These are phyloP conservation scores for Dichotomopilus funicola DNA, from an alignment of 2,329 filamentous ascomycete genomes.

Conservation along the genomic window DNA sequence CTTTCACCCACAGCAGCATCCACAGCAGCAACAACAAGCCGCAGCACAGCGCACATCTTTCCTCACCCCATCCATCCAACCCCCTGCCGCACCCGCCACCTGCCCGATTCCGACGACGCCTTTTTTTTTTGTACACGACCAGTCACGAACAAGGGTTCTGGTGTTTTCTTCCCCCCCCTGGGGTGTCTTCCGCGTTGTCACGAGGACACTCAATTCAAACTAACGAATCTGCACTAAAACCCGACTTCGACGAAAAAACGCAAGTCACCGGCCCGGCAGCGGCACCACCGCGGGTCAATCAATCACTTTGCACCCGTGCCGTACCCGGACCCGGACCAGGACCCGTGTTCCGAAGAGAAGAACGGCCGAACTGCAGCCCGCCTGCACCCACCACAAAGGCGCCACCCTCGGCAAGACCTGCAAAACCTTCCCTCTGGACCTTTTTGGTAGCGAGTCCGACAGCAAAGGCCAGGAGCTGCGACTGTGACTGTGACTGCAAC, in stretches of 20 bases:
- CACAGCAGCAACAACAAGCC: neutral
- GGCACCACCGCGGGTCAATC: no score
- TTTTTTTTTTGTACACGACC: neutral
- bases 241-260: neutral
- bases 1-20: neutral
- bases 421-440: conserved; percentile 61
- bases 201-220: conserved; percentile 7
- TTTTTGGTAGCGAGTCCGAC: conserved; percentile 62
- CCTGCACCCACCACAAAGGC: neutral
- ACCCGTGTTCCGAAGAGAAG: no score
- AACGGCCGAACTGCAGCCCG: no score
- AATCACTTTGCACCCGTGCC: no score
- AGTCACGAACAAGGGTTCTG: neutral
- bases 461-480: conserved; percentile 45
- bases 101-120: conserved; percentile 1
- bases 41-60: conserved; percentile 1
- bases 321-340: no score
- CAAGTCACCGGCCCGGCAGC: no score
- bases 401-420: conserved; percentile 25
- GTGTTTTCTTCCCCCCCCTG: no score
- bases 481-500: no score
- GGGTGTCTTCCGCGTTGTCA: conserved; percentile 11
- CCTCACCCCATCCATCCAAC: neutral
- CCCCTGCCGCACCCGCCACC: neutral
- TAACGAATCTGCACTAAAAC: neutral